phyloP scores from a whole-genome alignment of 371 early-diverging fungal genomes.

The Mortierella sp. region DNA sequence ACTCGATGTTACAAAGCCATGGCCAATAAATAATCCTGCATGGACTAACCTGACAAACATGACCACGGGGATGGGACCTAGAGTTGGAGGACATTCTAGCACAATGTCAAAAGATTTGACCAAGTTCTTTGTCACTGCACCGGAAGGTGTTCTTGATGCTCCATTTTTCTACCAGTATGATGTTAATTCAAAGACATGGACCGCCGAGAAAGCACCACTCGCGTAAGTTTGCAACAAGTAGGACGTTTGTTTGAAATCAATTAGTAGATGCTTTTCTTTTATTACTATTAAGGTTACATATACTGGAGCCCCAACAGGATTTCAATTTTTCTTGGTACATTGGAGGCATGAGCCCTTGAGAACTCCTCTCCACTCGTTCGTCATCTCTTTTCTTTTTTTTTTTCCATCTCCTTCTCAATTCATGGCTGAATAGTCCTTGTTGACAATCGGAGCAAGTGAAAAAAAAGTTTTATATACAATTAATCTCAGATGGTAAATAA shows the following conservation, averaged over 20 bases:
- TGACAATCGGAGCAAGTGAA: not conserved
- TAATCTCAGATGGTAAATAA: not conserved
- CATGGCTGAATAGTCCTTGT: not conserved
- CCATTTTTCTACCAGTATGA: constrained; percentile 36
- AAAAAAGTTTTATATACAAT: not conserved
- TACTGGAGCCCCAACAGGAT: not conserved
- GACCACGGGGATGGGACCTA: constrained; percentile 11
- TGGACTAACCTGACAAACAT: constrained; percentile 39
- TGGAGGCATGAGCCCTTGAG: no score
- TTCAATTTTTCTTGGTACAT: no score
- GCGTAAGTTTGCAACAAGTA: constrained; percentile 35
- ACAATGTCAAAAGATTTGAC: constrained; percentile 35
- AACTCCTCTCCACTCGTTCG: no score
- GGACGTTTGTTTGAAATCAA: no score
- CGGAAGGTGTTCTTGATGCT: not conserved
- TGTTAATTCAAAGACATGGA: constrained; percentile 28
- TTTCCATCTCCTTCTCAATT: no score
- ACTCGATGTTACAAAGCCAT: constrained; percentile 26
- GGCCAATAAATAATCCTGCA: constrained; percentile 28
- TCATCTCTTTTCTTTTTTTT: not conserved
- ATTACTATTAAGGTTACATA: not conserved
- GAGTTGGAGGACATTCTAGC: constrained; percentile 25
- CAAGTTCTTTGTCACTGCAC: constrained; percentile 32
- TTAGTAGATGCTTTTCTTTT: no score
- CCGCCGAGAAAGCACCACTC: constrained; percentile 22